Evolutionary conservation across 495 filamentous ascomycete species (phyloP).

Genomic region (Penicillium pulvis): DNA sequence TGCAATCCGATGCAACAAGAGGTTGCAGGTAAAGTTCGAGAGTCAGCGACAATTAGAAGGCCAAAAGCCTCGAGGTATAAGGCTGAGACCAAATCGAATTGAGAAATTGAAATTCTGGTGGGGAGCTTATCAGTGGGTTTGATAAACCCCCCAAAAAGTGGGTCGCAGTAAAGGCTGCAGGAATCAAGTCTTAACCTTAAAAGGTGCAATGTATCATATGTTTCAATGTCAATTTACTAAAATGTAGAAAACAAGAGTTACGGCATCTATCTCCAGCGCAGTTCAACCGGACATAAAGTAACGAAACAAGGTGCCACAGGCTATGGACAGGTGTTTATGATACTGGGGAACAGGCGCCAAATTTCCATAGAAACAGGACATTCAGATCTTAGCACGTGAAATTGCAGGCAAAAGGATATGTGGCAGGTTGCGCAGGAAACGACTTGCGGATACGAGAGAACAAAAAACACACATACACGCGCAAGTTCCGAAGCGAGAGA

Average conservation of each 20-base stretch:
- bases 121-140: slow-evolving; percentile 6
- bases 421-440: slow-evolving; percentile 14
- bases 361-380: slow-evolving; percentile 23
- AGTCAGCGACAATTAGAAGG: background rate
- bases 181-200: background rate
- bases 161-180: slow-evolving; percentile 9
- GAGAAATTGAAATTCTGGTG: slow-evolving; percentile 11
- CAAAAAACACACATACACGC: slow-evolving; percentile 11
- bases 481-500: slow-evolving; percentile 1
- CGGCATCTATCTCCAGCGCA: slow-evolving; percentile 4
- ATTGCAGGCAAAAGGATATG: slow-evolving; percentile 27
- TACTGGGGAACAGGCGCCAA: slow-evolving; percentile 25
- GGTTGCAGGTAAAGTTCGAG: background rate
- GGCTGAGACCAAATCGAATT: background rate
- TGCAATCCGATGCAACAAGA: background rate
- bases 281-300: slow-evolving; percentile 7
- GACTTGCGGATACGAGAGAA: slow-evolving; percentile 15
- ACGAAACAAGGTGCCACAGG: slow-evolving; percentile 12
- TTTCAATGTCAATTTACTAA: slow-evolving; percentile 4
- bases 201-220: background rate
- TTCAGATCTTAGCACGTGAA: slow-evolving; percentile 30
- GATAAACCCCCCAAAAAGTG: slow-evolving; percentile 19
- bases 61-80: background rate
- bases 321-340: slow-evolving; percentile 29
- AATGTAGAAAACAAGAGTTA: background rate